Conservation (phyloP, 2,329 filamentous ascomycete species). For the Fulvia fulva region DNA sequence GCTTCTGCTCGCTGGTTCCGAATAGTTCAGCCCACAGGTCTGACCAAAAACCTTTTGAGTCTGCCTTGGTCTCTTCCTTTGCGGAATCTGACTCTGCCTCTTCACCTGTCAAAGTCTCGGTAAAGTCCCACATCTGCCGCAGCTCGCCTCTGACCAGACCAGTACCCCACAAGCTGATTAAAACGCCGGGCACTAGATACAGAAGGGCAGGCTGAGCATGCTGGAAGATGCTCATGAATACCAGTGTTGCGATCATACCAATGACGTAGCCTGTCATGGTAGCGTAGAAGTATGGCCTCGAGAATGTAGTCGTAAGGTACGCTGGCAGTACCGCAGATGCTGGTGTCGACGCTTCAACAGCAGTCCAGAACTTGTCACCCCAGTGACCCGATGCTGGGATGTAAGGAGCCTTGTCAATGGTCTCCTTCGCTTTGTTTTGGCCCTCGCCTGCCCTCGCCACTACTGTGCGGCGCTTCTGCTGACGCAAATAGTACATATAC, state of each 20-base stretch:
- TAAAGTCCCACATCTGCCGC: constrained; percentile 73
- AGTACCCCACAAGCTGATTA: constrained; percentile 70
- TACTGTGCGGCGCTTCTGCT: constrained; percentile 46
- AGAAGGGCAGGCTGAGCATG: constrained; percentile 87
- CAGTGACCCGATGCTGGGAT: constrained; percentile 62
- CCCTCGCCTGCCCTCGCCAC: constrained; percentile 25
- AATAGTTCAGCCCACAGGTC: constrained; percentile 12
- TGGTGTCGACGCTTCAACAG: constrained; percentile 21
- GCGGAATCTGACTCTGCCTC: constrained; percentile 21
- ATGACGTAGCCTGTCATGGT: constrained; percentile 70
- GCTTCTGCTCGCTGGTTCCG: constrained; percentile 5
- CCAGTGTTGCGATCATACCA: constrained; percentile 73
- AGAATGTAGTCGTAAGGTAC: constrained; percentile 52
- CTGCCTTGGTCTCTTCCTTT: constrained; percentile 8
- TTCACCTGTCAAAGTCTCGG: constrained; percentile 57
- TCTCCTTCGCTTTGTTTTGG: constrained; percentile 19
- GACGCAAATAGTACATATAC: constrained; percentile 72
- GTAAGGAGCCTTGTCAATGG: constrained; percentile 39
- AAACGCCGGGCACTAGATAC: constrained; percentile 84
- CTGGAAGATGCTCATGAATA: constrained; percentile 70
- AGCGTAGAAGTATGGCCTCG: constrained; percentile 81
- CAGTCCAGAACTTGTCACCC: constrained; percentile 80
- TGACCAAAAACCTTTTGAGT: constrained; percentile 10
- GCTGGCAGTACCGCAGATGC: constrained; percentile 2
- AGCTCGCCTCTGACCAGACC: constrained; percentile 69